A percentile compares a stretch with the other conserved stretches of the same genome.
These are phyloP conservation scores for Diaporthe citriasiana DNA, from an alignment of 2,329 filamentous ascomycete species.

Conservation along the genomic window DNA sequence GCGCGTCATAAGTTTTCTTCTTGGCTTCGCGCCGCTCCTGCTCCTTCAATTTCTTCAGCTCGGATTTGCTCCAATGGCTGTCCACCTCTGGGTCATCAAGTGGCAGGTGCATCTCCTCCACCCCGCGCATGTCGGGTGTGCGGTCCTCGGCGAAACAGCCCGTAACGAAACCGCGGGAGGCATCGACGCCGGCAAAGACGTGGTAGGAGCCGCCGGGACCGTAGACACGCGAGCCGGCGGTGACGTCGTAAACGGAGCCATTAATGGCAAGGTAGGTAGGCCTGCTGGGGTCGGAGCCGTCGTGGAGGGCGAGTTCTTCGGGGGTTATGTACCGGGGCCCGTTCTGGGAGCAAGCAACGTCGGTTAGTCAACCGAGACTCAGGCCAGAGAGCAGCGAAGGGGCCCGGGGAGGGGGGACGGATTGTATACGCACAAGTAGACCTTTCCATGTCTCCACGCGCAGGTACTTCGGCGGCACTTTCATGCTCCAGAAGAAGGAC, in stretches of 20 bases:
- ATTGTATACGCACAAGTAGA: slow-evolving; percentile 66
- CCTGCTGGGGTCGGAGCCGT: slow-evolving; percentile 80
- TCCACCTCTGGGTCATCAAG: slow-evolving; percentile 75
- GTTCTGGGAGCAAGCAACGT: slow-evolving; percentile 56
- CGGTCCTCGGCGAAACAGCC: slow-evolving; percentile 91
- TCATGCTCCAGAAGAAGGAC: slow-evolving; percentile 76
- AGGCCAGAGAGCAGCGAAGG: neutral
- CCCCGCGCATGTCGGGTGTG: slow-evolving; percentile 86
- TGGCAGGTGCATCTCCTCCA: slow-evolving; percentile 86
- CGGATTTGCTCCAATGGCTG: slow-evolving; percentile 65
- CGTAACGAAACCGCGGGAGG: slow-evolving; percentile 89
- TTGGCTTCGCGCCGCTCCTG: slow-evolving; percentile 76
- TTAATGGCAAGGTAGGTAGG: slow-evolving; percentile 94
- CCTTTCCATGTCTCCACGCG: slow-evolving; percentile 69
- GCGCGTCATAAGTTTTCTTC: slow-evolving; percentile 73
- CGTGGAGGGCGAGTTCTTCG: slow-evolving; percentile 78
- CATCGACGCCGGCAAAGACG: slow-evolving; percentile 89
- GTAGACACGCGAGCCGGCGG: slow-evolving; percentile 77
- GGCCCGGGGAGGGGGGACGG: too few relatives aligned
- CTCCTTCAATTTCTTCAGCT: slow-evolving; percentile 67
- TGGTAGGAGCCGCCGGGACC: slow-evolving; percentile 89
- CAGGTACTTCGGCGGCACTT: slow-evolving; percentile 74
- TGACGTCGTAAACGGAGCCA: slow-evolving; percentile 88
- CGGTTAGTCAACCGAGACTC: slow-evolving; percentile 44
- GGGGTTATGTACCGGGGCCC: slow-evolving; percentile 80